Percentiles rank a stretch among this genome's conserved stretches.
Evolutionary conservation across 306 rosid genomes (phyloP).

Genomic region (Begonia peltatifolia): DNA sequence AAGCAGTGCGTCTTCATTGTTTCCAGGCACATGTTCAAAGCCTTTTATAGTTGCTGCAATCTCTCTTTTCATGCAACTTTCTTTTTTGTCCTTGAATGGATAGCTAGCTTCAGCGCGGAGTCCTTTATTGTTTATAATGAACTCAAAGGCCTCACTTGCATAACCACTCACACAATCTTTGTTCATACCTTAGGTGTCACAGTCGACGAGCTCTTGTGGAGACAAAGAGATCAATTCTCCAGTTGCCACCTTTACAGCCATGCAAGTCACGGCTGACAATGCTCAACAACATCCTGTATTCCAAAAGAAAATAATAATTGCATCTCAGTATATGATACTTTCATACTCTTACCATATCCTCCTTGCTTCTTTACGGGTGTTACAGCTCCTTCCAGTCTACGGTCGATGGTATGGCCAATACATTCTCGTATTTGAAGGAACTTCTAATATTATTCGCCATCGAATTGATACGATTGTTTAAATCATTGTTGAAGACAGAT

Average conservation of each 20-base stretch:
- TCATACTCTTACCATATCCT: conserved; percentile 13
- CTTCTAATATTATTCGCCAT: neutral
- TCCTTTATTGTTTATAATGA: neutral
- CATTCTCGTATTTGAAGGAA: conserved; percentile 8
- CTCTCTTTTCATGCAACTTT: neutral
- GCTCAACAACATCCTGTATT: conserved; percentile 42
- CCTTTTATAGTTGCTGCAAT: neutral
- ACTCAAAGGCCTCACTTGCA: conserved; percentile 6
- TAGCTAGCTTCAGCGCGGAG: neutral
- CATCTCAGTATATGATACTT: neutral
- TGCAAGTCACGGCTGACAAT: conserved; percentile 32
- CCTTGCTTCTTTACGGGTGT: conserved; percentile 21
- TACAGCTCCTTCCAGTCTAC: conserved; percentile 30
- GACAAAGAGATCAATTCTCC: conserved; percentile 23
- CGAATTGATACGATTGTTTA: neutral
- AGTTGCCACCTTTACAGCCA: conserved; percentile 22
- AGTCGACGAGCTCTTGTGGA: conserved; percentile 19
- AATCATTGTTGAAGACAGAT: conserved; percentile 15
- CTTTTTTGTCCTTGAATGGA: conserved; percentile 1
- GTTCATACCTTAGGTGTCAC: conserved; percentile 1
- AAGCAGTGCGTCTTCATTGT: conserved; percentile 1
- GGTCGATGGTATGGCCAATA: conserved; percentile 5
- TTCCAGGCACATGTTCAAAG: conserved; percentile 1
- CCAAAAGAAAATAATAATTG: neutral
- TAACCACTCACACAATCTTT: conserved; percentile 5